A percentile compares a stretch with the other conserved stretches of the same genome.
Conservation (phyloP, 257 asterid species). For the Solanum rostratum region DNA sequence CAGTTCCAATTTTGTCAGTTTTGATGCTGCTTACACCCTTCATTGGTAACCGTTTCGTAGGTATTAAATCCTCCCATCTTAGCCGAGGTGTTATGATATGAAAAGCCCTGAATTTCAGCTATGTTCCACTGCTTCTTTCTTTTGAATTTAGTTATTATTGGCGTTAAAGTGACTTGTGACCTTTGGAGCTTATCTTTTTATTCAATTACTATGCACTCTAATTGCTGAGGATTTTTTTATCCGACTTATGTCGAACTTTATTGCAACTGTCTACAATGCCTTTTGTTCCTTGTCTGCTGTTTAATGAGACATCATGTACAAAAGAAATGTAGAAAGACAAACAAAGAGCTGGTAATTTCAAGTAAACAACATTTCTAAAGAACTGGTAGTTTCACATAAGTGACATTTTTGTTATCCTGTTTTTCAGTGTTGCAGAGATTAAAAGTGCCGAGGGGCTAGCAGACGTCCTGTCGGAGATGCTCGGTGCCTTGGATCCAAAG, state of each 20-base stretch:
- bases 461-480: constrained; percentile 79
- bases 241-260: background rate
- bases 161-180: background rate
- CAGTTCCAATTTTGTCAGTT: background rate
- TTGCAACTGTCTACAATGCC: background rate
- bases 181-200: background rate
- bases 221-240: background rate
- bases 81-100: background rate
- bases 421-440: constrained; percentile 65
- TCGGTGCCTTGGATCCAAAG: constrained; percentile 68
- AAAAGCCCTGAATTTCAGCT: background rate
- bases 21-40: background rate
- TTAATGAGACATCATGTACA: background rate
- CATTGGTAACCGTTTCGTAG: background rate
- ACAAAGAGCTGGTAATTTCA: background rate
- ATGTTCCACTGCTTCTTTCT: background rate
- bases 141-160: background rate
- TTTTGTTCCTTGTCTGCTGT: background rate
- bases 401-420: background rate
- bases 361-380: background rate
- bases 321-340: background rate
- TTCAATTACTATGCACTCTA: background rate
- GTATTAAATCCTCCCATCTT: background rate
- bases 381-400: background rate
- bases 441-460: constrained; percentile 78